Conservation (phyloP, 257 asterid genomes). For the Asclepias syriaca region DNA sequence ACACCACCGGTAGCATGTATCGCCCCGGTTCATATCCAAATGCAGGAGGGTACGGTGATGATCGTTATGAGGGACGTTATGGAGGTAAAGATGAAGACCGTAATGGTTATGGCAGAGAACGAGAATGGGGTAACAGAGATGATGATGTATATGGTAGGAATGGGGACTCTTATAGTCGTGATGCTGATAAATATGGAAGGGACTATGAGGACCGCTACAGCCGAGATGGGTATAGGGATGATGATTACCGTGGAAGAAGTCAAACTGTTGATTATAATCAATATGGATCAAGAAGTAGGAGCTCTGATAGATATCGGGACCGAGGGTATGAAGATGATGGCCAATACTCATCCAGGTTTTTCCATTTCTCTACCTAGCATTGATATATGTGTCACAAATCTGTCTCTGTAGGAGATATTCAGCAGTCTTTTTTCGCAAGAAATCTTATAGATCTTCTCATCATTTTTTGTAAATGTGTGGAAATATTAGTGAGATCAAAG, state of each 20-base stretch:
- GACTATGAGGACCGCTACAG: conserved; percentile 62
- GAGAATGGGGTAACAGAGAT: conserved; percentile 66
- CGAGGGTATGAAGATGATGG: conserved; percentile 68
- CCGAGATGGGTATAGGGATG: conserved; percentile 63
- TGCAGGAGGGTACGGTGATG: conserved; percentile 65
- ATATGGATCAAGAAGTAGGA: conserved; percentile 77
- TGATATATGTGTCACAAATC: neutral
- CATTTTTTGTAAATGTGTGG: neutral
- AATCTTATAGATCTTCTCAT: neutral
- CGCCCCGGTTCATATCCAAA: conserved; percentile 54
- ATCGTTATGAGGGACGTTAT: conserved; percentile 53
- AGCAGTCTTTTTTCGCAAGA: neutral
- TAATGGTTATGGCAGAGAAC: conserved; percentile 74
- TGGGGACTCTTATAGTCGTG: conserved; percentile 67
- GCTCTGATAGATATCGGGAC: conserved; percentile 62
- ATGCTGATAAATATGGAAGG: conserved; percentile 60
- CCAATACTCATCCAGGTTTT: conserved; percentile 80
- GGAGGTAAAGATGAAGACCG: conserved; percentile 73
- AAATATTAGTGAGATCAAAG: neutral
- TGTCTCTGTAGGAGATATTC: no score
- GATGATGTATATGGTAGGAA: conserved; percentile 67
- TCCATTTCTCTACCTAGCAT: neutral
- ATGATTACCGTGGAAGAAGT: conserved; percentile 65
- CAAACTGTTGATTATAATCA: conserved; percentile 47
- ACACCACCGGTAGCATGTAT: conserved; percentile 55